phyloP scores from a whole-genome alignment of 2,329 filamentous ascomycete genomes.

The Metarhizium sp. region DNA sequence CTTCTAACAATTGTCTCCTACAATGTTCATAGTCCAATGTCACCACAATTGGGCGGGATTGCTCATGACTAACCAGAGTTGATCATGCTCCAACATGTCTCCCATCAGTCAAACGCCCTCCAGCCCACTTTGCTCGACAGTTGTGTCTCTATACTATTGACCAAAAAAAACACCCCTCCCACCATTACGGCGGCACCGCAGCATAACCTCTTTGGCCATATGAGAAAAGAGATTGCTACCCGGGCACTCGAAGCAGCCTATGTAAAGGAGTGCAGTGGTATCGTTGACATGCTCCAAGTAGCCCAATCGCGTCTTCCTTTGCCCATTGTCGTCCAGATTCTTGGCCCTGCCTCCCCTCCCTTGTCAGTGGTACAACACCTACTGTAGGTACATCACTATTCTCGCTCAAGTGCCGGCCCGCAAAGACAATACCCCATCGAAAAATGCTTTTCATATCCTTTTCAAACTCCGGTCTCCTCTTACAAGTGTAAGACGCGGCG shows the following conservation, averaged over 20 bases:
- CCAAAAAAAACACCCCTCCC: not conserved
- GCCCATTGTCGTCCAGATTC: not conserved
- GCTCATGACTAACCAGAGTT: not conserved
- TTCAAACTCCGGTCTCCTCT: not conserved
- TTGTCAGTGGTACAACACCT: not conserved
- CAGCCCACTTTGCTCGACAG: not conserved
- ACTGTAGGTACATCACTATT: not conserved
- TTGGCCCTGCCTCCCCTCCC: not conserved
- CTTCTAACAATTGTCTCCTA: not conserved
- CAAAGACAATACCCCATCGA: not conserved
- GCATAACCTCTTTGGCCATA: not conserved
- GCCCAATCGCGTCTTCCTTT: not conserved
- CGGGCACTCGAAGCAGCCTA: not conserved
- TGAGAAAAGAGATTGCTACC: not conserved
- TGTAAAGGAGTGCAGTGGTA: not conserved
- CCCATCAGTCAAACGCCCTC: not conserved
- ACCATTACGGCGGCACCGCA: not conserved
- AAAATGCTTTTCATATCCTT: constrained; percentile 4
- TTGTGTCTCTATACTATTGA: not conserved
- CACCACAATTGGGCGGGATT: not conserved
- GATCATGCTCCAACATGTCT: not conserved
- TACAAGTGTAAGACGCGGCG: not conserved
- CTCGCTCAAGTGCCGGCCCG: not conserved
- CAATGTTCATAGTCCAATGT: not conserved
- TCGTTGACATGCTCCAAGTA: not conserved